Evolutionary conservation across 352 stramenopile genomes (phyloP).

Genomic region (Phytophthora pluvialis): DNA sequence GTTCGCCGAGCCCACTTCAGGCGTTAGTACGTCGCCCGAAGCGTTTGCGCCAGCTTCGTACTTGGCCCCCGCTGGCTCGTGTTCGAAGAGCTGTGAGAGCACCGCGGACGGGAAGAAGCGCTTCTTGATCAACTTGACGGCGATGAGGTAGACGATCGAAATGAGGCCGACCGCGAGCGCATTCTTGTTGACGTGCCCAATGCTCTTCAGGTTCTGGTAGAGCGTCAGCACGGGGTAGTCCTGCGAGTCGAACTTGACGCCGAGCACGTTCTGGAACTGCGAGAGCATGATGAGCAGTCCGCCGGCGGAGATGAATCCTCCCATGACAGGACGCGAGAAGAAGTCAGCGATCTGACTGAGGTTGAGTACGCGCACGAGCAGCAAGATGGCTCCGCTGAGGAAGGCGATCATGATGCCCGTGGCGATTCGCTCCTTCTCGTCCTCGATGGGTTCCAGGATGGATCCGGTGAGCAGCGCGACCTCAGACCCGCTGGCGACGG

Average conservation of each 20-base stretch:
- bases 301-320: slow-evolving; percentile 26
- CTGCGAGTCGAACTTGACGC: slow-evolving; percentile 59
- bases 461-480: slow-evolving; percentile 55
- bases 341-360: slow-evolving; percentile 89
- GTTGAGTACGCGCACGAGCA: slow-evolving; percentile 74
- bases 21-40: slow-evolving; percentile 5
- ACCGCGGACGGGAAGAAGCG: slow-evolving; percentile 36
- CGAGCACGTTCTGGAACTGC: slow-evolving; percentile 87
- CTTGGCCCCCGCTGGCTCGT: slow-evolving; percentile 5
- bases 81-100: slow-evolving; percentile 28
- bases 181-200: slow-evolving; percentile 71
- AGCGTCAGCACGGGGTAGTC: slow-evolving; percentile 59
- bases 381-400: slow-evolving; percentile 76
- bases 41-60: slow-evolving; percentile 2
- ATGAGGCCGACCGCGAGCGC: slow-evolving; percentile 65
- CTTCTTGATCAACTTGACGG: slow-evolving; percentile 44
- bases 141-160: slow-evolving; percentile 60
- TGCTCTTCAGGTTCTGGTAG: slow-evolving; percentile 54
- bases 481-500: slow-evolving; percentile 74
- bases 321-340: slow-evolving; percentile 88
- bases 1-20: slow-evolving; percentile 15
- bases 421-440: slow-evolving; percentile 47
- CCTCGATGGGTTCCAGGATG: slow-evolving; percentile 53
- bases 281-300: slow-evolving; percentile 91
- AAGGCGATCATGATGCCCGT: slow-evolving; percentile 64